Conservation (phyloP, 768 basidiomycete species). For the Lactarius evosmus region DNA sequence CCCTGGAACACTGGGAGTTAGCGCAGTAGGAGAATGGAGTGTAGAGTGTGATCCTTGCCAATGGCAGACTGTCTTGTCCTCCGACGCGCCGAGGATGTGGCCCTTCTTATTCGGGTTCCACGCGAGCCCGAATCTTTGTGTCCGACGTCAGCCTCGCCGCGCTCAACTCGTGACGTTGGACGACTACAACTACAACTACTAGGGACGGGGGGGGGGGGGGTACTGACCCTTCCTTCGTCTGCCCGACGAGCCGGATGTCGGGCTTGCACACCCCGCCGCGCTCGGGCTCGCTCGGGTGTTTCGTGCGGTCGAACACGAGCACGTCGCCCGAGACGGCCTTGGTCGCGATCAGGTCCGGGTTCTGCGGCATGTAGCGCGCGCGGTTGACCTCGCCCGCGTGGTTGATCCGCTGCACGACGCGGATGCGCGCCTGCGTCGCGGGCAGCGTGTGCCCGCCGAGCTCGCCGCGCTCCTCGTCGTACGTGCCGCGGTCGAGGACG, state of each 20-base stretch:
- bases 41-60: slow-evolving; percentile 49
- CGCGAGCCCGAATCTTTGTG: slow-evolving; percentile 77
- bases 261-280: slow-evolving; percentile 81
- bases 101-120: slow-evolving; percentile 88
- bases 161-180: not conserved
- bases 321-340: slow-evolving; percentile 91
- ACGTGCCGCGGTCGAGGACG: slow-evolving; percentile 73
- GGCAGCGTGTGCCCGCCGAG: slow-evolving; percentile 89
- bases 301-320: slow-evolving; percentile 93
- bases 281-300: slow-evolving; percentile 92
- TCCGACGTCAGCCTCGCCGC: slow-evolving; percentile 1
- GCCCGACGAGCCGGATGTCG: slow-evolving; percentile 87
- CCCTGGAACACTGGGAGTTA: slow-evolving; percentile 52
- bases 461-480: slow-evolving; percentile 92
- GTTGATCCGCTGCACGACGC: slow-evolving; percentile 91
- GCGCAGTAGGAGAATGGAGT: slow-evolving; percentile 1
- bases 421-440: slow-evolving; percentile 72
- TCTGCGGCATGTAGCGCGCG: slow-evolving; percentile 99
- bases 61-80: slow-evolving; percentile 93
- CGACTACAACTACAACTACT: not conserved
- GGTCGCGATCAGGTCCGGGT: slow-evolving; percentile 94
- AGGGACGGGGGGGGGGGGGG: too few relatives aligned
- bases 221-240: slow-evolving; percentile 87
- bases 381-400: slow-evolving; percentile 95
- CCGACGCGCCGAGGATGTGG: slow-evolving; percentile 85